These are phyloP conservation scores for Fusarium drepaniforme DNA, from an alignment of 2,329 filamentous ascomycete species.

Conservation along the genomic window DNA sequence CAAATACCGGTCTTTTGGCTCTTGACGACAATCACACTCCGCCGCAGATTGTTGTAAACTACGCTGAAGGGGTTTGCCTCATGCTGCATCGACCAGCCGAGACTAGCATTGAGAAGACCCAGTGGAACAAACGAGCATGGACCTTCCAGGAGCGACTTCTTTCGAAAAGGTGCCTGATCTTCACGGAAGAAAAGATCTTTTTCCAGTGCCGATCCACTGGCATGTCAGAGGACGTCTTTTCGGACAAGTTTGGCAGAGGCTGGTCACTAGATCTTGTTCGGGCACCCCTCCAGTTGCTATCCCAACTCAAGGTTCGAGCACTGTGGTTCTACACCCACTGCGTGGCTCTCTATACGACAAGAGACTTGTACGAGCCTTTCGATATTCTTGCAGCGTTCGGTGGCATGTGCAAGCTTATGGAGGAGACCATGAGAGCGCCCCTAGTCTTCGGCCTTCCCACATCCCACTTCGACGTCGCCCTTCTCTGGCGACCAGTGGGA, in stretches of 20 bases:
- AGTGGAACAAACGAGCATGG: not conserved
- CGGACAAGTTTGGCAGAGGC: not conserved
- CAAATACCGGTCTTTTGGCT: not conserved
- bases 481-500: not conserved
- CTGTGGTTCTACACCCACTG: not conserved
- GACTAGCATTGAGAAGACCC: not conserved
- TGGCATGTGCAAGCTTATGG: not conserved
- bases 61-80: not conserved
- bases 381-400: not conserved
- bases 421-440: not conserved
- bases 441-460: not conserved
- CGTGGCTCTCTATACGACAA: not conserved
- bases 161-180: not conserved
- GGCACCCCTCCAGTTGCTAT: not conserved
- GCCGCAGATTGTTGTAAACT: not conserved
- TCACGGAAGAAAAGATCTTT: not conserved
- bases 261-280: not conserved
- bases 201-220: not conserved
- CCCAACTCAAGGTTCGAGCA: not conserved
- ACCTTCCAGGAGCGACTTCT: not conserved
- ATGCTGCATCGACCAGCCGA: not conserved
- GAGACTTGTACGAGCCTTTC: not conserved
- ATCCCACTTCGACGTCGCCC: not conserved
- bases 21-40: not conserved
- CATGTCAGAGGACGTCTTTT: not conserved